Evolutionary conservation across 257 asterid genomes (phyloP), one percentile per base, ranked within the genome.

Genomic region (Ehretia macrophylla): DNA sequence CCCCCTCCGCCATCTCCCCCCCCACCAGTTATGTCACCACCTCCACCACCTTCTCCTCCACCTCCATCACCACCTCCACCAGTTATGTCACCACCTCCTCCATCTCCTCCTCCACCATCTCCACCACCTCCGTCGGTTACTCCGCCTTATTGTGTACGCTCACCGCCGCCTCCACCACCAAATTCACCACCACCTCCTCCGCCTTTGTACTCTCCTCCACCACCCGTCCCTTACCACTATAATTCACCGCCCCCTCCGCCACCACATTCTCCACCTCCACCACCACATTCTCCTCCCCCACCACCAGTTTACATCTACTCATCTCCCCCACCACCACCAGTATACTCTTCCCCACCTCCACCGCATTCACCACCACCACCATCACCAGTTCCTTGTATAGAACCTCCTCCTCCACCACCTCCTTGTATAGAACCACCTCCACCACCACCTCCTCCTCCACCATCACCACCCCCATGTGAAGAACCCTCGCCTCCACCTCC

Each of bases 111-210:
- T 0, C 58, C 67, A 0, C 60, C 73, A 0, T 52, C 62, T 1
- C 66, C 72, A n/a, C 85, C 84, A 4, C 47, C 40, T 62, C 72
- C 80, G 10, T 51, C 77, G 53, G 17, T 53, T n/a, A 76, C 87
- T 64, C 77, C 75, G 13, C 78, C 85, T 18, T 60, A 68, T 13
- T 68, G 72, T 59, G 66, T 67, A 32, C 72, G 54, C 18, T 80
- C 87, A 1, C 76, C 85, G 3, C 90, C 86, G 3, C 81, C 84
- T 14, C 69, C 81, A 32, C 85, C 85, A 0, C 81, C 79, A 60
- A 66, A 72, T 70, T 79, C 78, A 35, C 84, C 60, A 11, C 79
- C 82, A 21, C 81, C 88, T 0, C 80, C 77, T 0, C 83, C 90
- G 1, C 83, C 86, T 8, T 68, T 39, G 0, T 56, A 76, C 35